Percentiles rank a stretch among this genome's conserved stretches.
phyloP scores from a whole-genome alignment of 495 filamentous ascomycete genomes.

The Neurospora discreta region DNA sequence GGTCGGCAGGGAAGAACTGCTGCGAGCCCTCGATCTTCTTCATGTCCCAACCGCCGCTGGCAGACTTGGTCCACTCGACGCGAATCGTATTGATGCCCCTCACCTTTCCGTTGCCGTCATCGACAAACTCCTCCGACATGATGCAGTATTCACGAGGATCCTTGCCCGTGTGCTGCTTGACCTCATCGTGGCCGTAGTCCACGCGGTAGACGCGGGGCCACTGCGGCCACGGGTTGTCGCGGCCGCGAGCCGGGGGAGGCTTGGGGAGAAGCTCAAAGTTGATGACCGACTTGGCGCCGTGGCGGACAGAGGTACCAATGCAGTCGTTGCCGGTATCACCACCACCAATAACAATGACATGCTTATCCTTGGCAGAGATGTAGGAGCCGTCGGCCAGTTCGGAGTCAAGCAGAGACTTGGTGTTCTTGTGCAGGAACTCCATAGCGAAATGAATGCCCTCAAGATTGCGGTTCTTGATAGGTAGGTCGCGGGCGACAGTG shows the following conservation, averaged over 20 bases:
- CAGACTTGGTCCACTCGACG: constrained; percentile 91
- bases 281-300: constrained; percentile 90
- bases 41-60: constrained; percentile 96
- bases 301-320: constrained; percentile 95
- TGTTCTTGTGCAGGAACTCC: constrained; percentile 98
- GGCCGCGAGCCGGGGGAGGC: constrained; percentile 84
- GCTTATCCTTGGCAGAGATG: constrained; percentile 92
- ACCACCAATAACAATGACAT: constrained; percentile 96
- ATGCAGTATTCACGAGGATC: constrained; percentile 98
- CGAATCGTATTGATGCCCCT: constrained; percentile 96
- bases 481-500: constrained; percentile 92
- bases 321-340: constrained; percentile 99
- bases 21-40: constrained; percentile 91
- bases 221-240: constrained; percentile 98
- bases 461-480: constrained; percentile 81
- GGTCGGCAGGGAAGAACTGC: constrained; percentile 94
- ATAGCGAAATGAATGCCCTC: constrained; percentile 96
- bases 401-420: constrained; percentile 95
- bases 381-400: constrained; percentile 76
- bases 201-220: constrained; percentile 98
- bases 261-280: constrained; percentile 98
- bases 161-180: constrained; percentile 94
- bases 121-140: constrained; percentile 97
- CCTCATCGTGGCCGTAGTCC: constrained; percentile 94
- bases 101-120: constrained; percentile 79